A percentile compares a stretch with the other conserved stretches of the same genome.
These are phyloP conservation scores for Debaryomyces prosopidis DNA, from an alignment of 805 yeast species.

Conservation along the genomic window DNA sequence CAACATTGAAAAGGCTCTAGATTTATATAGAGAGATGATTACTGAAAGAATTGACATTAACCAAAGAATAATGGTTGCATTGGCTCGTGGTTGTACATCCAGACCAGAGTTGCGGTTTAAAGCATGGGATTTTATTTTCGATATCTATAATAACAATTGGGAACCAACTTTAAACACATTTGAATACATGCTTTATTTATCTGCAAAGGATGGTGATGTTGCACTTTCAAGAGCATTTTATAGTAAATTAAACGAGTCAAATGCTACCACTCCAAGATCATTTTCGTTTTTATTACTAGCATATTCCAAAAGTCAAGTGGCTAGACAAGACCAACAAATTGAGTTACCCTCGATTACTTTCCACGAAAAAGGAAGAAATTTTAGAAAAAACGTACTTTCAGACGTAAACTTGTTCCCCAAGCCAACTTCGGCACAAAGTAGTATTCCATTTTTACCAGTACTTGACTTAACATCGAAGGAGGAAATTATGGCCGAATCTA, in stretches of 20 bases:
- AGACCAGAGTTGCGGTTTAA: slow-evolving; percentile 45
- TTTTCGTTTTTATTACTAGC: slow-evolving; percentile 50
- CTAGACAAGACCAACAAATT: slow-evolving; percentile 11
- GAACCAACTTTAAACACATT: slow-evolving; percentile 49
- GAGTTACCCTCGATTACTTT: slow-evolving; percentile 35
- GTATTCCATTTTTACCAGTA: slow-evolving; percentile 74
- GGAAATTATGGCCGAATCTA: slow-evolving; percentile 67
- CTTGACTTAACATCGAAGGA: slow-evolving; percentile 35
- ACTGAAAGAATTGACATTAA: slow-evolving; percentile 23
- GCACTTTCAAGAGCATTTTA: slow-evolving; percentile 69
- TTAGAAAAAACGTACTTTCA: slow-evolving; percentile 48
- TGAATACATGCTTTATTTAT: slow-evolving; percentile 70
- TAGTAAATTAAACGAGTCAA: slow-evolving; percentile 41
- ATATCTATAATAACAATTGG: slow-evolving; percentile 51
- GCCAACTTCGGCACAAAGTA: slow-evolving; percentile 2
- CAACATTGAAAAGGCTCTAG: slow-evolving; percentile 73
- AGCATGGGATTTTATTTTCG: slow-evolving; percentile 81
- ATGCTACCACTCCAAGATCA: slow-evolving; percentile 35
- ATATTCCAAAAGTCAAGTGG: slow-evolving; percentile 40
- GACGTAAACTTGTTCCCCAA: slow-evolving; percentile 14
- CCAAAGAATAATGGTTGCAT: slow-evolving; percentile 46
- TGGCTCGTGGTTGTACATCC: slow-evolving; percentile 70
- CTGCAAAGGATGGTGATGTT: slow-evolving; percentile 81
- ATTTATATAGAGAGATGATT: slow-evolving; percentile 71
- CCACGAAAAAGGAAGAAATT: slow-evolving; percentile 46